These are phyloP conservation scores for Penicillium pancosmium DNA, from an alignment of 495 filamentous ascomycete genomes.

Conservation along the genomic window DNA sequence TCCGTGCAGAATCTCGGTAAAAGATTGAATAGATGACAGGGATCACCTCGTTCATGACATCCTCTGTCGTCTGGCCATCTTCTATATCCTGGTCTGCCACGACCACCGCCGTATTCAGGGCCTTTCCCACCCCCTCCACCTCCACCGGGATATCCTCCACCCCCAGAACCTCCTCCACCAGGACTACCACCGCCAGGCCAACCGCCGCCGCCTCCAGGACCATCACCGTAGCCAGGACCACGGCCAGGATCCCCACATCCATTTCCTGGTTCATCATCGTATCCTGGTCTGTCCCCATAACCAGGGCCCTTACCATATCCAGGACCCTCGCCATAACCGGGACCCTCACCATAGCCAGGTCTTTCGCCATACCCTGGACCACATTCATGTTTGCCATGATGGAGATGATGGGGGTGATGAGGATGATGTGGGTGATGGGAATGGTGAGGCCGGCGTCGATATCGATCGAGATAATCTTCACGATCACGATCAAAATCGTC, in stretches of 20 bases:
- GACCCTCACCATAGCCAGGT: not conserved
- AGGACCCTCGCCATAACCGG: not conserved
- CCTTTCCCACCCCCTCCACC: slow-evolving; percentile 12
- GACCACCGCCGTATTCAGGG: slow-evolving; percentile 11
- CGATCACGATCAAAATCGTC: slow-evolving; percentile 27
- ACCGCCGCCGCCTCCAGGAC: not conserved
- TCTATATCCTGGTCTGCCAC: not conserved
- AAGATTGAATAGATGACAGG: slow-evolving; percentile 3
- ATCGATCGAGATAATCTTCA: not conserved
- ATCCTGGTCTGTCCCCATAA: not conserved
- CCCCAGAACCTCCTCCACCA: slow-evolving; percentile 8
- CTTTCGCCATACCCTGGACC: not conserved
- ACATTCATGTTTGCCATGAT: not conserved
- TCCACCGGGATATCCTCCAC: slow-evolving; percentile 9
- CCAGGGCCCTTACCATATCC: not conserved
- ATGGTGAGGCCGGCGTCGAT: slow-evolving; percentile 14
- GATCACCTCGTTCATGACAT: not conserved
- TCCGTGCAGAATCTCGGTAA: slow-evolving; percentile 30
- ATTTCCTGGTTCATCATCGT: not conserved
- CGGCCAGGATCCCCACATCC: not conserved
- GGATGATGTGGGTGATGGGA: slow-evolving; percentile 37
- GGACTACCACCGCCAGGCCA: not conserved
- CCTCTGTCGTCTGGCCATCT: slow-evolving; percentile 6
- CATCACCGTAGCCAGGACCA: not conserved
- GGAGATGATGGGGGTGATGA: slow-evolving; percentile 23